Base-by-base conservation (phyloP, 306 rosid genomes). In the Glycine latifolia region DNA sequence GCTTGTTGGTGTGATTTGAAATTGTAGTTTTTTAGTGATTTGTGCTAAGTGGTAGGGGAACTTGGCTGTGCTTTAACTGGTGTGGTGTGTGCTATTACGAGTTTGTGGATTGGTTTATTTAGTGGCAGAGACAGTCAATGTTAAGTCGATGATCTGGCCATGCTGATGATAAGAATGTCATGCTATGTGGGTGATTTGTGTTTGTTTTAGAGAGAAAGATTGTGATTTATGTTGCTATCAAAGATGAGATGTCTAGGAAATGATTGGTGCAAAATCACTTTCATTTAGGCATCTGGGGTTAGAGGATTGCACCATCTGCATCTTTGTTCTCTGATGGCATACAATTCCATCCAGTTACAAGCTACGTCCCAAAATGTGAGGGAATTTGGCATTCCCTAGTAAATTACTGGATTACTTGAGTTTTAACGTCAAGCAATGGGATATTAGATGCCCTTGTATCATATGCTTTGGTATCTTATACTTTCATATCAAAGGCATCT, bases 141-240 rank as follows among this genome's bases (percentile, higher is more conserved):
- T 65, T 66, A 10, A 46, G 77, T 79, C 71, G 41, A 16, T 54
- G 17, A n/a, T 54, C 43, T 54, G 74, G 70, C 41, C 16, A 15
- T 75, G 10, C 49, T 33, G 50, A 58, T 58, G 10, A 47, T 20
- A 49, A 59, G 79, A 66, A 63, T 65, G 69, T 3, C 5, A 10
- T 16, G 48, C 52, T 70, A 26, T 47, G 15, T 55, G 44, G 43
- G 44, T 39, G 72, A 39, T 16, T 50, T 59, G 59, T 75, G 26
- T 43, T 7, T 14, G 4, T 5, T 54, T 46, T 56, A 39, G 68
- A 12, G 75, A 46, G 67, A 47, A 43, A 66, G 15, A 65, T 67
- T 62, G 4, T 79, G 71, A 58, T 56, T 46, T 79, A 44, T 69
- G 46, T 79, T 79, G 70, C 39, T 69, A 58, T 26, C 48, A 44